A percentile compares a stretch with the other conserved stretches of the same genome.
Conservation (phyloP, 169 alveolate genomes). For the Amoebophrya sp. region DNA sequence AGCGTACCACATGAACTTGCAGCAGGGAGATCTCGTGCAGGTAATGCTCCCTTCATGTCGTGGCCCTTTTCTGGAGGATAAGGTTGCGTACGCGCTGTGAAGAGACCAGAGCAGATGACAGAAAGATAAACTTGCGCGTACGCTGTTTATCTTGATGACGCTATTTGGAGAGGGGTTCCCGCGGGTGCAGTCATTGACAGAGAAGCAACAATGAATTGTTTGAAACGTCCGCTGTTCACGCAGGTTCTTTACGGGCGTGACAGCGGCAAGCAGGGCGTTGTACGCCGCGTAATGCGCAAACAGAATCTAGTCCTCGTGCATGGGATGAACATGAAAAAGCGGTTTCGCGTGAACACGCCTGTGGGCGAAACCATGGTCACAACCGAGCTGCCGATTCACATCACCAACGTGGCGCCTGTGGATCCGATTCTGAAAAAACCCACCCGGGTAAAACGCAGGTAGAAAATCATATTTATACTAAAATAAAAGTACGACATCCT, state of each 20-base stretch:
- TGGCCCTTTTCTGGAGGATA: no score
- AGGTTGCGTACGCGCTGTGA: no score
- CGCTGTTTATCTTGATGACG: no score
- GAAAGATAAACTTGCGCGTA: no score
- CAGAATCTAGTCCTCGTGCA: neutral
- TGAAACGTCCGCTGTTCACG: no score
- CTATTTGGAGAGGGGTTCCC: no score
- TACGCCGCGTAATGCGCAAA: slow-evolving; percentile 1
- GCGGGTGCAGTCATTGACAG: no score
- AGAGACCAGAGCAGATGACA: no score
- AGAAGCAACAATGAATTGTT: no score
- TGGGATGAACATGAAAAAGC: neutral
- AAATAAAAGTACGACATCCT: no score
- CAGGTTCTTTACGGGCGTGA: slow-evolving; percentile 10
- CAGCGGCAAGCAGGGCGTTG: slow-evolving; percentile 5
- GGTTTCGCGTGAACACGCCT: neutral
- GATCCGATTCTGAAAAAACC: slow-evolving; percentile 7
- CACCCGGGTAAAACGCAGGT: neutral
- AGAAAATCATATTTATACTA: no score
- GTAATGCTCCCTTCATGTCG: no score
- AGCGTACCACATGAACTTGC: neutral
- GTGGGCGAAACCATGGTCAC: neutral
- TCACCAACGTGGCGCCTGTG: slow-evolving; percentile 13
- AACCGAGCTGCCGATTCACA: neutral
- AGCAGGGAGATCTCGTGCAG: slow-evolving; percentile 12